Base-by-base conservation (phyloP, 1,284 basidiomycete genomes). In the Trametes hirsuta region DNA sequence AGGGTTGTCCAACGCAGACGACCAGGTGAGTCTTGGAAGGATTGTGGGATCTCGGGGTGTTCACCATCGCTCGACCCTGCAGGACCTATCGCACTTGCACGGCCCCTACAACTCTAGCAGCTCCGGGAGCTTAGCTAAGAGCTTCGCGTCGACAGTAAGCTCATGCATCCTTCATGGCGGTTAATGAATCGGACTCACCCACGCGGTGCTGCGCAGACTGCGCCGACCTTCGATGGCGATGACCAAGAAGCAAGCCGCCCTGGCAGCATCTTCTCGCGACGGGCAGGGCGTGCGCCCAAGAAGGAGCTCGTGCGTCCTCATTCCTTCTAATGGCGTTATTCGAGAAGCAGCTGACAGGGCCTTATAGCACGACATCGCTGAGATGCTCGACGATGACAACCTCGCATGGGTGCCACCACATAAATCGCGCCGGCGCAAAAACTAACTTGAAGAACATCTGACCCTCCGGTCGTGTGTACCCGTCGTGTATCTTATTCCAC, bases 321-420 rank as follows among this genome's bases (percentile, higher is more conserved):
- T 21, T 37, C 18, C 9, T 24, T 12, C 3, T 14, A 10, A 22
- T 12, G 10, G 18, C 4, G 3, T n/a, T 6, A 36, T 34, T 8
- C n/a, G 6, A 2, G 1, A 46, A 10, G n/a, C 15, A n/a, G 18
- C 41, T 58, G 30, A 48, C 42, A 10, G 14, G 3, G 12, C 4
- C 12, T 35, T 10, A 6, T 22, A 48, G 39, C 46, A 36, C 34
- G 60, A 48, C 18, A 47, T 45, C 12, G 64, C 64, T 8, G 64
- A 66, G 36, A 54, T 61, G 57, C 62, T 66, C 42, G 64, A 66
- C 25, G 64, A 63, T 39, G 64, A 66, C 22, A 63, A 66, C 46
- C 51, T 48, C 5, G 59, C 64, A 10, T 66, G 64, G 64, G 59
- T 48, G 18, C 34, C 47, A 6, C 30, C 46, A 3, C 45, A 47